Evolutionary conservation across 805 yeast genomes (phyloP).

Genomic region (Komagataella pastoris): DNA sequence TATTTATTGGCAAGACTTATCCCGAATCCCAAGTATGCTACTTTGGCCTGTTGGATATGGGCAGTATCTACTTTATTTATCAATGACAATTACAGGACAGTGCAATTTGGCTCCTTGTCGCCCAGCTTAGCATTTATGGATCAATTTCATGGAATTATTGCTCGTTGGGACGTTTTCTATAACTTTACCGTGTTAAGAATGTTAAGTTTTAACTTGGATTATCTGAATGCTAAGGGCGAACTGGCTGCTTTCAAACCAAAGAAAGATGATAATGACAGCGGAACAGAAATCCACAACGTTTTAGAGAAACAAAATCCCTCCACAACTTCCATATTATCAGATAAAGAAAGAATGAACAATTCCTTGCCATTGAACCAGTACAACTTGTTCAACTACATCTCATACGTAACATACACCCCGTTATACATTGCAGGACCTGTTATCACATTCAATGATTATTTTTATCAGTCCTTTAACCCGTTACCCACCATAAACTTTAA

Average conservation of each 20-base stretch:
- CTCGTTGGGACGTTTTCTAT: slow-evolving; percentile 93
- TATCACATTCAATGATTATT: slow-evolving; percentile 81
- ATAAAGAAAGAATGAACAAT: slow-evolving; percentile 51
- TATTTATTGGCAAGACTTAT: slow-evolving; percentile 32
- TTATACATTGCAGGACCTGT: slow-evolving; percentile 93
- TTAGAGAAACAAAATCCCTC: slow-evolving; percentile 5
- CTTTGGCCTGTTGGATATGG: slow-evolving; percentile 52
- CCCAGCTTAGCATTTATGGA: slow-evolving; percentile 41
- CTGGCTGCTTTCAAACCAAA: neutral
- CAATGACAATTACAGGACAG: slow-evolving; percentile 53
- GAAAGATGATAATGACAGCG: slow-evolving; percentile 4
- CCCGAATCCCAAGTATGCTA: slow-evolving; percentile 23
- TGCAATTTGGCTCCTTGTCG: slow-evolving; percentile 30
- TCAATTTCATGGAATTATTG: slow-evolving; percentile 60
- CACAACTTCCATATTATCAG: slow-evolving; percentile 24
- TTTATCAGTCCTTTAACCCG: slow-evolving; percentile 53
- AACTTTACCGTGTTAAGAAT: slow-evolving; percentile 80
- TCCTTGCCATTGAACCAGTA: slow-evolving; percentile 53
- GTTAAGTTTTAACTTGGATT: slow-evolving; percentile 76
- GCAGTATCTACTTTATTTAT: slow-evolving; percentile 69
- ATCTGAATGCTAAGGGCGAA: slow-evolving; percentile 25
- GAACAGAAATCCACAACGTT: slow-evolving; percentile 2
- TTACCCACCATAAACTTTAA: slow-evolving; percentile 44
- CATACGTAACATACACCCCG: slow-evolving; percentile 78
- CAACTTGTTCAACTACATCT: slow-evolving; percentile 47